These are phyloP conservation scores for Brassica juncea DNA, from an alignment of 345 rosid species.

Conservation along the genomic window DNA sequence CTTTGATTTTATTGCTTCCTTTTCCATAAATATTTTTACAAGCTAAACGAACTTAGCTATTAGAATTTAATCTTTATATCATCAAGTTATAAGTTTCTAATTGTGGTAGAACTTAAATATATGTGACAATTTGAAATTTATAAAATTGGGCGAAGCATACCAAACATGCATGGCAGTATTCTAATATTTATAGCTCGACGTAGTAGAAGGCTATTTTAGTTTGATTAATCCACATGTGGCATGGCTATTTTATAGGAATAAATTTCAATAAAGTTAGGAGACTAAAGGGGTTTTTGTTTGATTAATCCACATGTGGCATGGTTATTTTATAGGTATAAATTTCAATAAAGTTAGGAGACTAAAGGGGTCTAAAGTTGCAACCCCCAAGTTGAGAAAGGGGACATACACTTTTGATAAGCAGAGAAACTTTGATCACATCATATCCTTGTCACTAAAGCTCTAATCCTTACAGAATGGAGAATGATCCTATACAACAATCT, in stretches of 20 bases:
- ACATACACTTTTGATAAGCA: conserved; percentile 28
- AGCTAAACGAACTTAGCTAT: not conserved
- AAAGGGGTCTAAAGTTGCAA: conserved; percentile 37
- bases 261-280: conserved; percentile 8
- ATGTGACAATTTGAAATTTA: not conserved
- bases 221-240: conserved; percentile 10
- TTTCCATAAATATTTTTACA: not conserved
- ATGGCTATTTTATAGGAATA: not conserved
- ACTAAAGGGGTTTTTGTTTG: conserved; percentile 13
- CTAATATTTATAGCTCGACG: not conserved
- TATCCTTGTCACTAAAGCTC: conserved; percentile 31
- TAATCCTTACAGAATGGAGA: conserved; percentile 33
- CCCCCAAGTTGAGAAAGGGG: conserved; percentile 23
- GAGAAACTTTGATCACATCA: conserved; percentile 26
- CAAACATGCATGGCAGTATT: not conserved
- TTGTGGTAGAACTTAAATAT: conserved; percentile 5
- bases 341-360: conserved; percentile 3
- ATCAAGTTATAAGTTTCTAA: not conserved
- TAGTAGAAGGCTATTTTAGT: not conserved
- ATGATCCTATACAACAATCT: conserved; percentile 17
- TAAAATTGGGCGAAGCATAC: conserved; percentile 14
- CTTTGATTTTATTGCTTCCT: not conserved
- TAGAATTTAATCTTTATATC: not conserved
- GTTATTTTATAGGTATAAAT: not conserved
- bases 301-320: not conserved